These are phyloP conservation scores for Saccharomyces eubayanus DNA, from an alignment of 805 yeast species.

Conservation along the genomic window DNA sequence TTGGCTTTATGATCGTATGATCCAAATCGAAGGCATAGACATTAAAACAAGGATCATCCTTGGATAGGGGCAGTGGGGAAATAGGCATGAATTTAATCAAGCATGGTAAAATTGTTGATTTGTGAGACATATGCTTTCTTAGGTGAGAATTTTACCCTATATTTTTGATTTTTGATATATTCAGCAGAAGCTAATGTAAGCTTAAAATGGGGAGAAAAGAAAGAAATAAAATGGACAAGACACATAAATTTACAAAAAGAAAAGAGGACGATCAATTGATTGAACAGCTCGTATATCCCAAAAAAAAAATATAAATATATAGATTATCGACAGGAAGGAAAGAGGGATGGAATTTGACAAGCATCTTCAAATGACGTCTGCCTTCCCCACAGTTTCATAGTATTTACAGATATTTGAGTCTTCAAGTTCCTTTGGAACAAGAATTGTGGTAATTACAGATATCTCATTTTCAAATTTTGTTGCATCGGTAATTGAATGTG, in stretches of 20 bases:
- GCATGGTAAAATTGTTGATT: slow-evolving; percentile 35
- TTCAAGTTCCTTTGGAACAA: slow-evolving; percentile 12
- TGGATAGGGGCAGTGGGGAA: background rate
- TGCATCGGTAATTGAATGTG: slow-evolving; percentile 55
- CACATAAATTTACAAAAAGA: background rate
- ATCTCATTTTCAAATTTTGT: slow-evolving; percentile 67
- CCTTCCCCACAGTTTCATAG: slow-evolving; percentile 58
- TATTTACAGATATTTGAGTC: slow-evolving; percentile 49
- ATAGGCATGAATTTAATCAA: slow-evolving; percentile 37
- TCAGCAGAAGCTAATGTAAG: background rate
- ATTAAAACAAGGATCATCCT: slow-evolving; percentile 18
- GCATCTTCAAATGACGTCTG: slow-evolving; percentile 5
- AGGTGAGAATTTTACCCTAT: too few species aligned
- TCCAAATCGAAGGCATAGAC: slow-evolving; percentile 82
- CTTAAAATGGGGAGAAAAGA: background rate
- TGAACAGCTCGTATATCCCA: background rate
- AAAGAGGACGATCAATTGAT: background rate
- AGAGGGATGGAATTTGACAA: background rate
- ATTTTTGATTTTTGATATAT: background rate
- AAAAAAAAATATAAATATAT: background rate
- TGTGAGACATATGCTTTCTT: slow-evolving; percentile 20
- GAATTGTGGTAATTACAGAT: slow-evolving; percentile 38
- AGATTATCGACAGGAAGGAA: background rate
- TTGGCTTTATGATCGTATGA: slow-evolving; percentile 63
- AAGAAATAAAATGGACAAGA: background rate